Evolutionary conservation across 441 rosid species (phyloP), one percentile per base, ranked within the genome.

Genomic region (Pelargonium exstipulatum): DNA sequence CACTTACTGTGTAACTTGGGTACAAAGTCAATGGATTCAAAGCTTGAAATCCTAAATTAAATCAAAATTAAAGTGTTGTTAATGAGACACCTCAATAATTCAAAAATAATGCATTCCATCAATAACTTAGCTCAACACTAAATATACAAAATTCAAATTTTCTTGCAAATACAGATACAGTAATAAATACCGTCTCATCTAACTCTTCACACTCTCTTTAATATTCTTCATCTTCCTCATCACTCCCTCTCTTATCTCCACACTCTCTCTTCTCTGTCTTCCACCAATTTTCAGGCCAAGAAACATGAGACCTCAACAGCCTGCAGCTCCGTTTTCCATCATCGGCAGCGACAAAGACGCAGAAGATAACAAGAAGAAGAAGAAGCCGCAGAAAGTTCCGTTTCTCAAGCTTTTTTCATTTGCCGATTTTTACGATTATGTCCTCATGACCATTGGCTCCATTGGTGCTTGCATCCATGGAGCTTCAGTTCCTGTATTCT

Each of bases 401-500:
- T 53, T 53, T 14, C 60, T 53, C 22, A 53, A 53, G 22, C 22
- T 53, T n/a, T 53, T 53, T 16, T 14, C 20, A 53, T 53, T 14
- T 53, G 60, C 60, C 1, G 60, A 53, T 53, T 53, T 53, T 53
- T 53, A 53, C 22, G 60, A 53, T 16, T 53, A 5, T 16, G 60
- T 53, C 9, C 22, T 53, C 9, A 53, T 53, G 60, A 16, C 22
- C 22, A 16, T 53, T 14, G 60, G 60, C 60, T 53, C 60, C 60
- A 53, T 53, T 14, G 60, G 60, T 5, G 60, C 60, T 53, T 53
- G 60, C 60, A 53, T 53, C 60, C 60, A 53, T 53, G 60, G 60
- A 3, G 60, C 60, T 16, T 53, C 60, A 0, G 60, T 53, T 53
- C 60, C 60, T 2, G 16, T 53, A 53, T 53, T 53, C 60, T 53